Evolutionary conservation across 2,329 filamentous ascomycete genomes (phyloP), one percentile per base, ranked within the genome.

Genomic region (Cercospora zeina): DNA sequence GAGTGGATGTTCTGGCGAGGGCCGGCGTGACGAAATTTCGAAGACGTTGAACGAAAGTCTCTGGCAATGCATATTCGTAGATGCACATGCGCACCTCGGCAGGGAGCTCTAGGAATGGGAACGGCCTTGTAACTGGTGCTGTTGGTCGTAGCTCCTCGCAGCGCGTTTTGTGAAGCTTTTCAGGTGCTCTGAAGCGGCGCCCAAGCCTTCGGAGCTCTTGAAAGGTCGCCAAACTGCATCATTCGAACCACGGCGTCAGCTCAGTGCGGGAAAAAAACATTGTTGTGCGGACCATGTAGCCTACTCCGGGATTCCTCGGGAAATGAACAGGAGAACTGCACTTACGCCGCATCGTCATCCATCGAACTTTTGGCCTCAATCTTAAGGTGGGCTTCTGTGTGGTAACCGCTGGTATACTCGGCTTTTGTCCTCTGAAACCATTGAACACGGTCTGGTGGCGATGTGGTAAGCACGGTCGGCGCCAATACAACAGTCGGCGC

Each of bases 101-200:
- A 1, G 59, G 63, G n/a, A 65, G 63, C 8, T 62, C 50, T 7
- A 60, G 39, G 21, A 65, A 60, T 2, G 30, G 39, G 42, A 63
- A 57, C 0, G 53, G 19, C 6, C 21, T 34, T 31, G 16, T 13
- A 4, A 21, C 8, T 6, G 33, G 16, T 0, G 21, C n/a, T 27
- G 10, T 36, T 9, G 31, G 31, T 34, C 49, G 13, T 14, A 54
- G 24, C 21, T 62, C 54, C 33, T 42, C 34, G 16, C 37, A 53
- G 9, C 53, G 55, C 10, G 57, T 53, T n/a, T n/a, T 19, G 6
- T 37, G 27, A 6, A 36, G 49, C 27, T 31, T 31, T 8, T 30
- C 55, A 9, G 47, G 39, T 13, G 36, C 57, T 14, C 54, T 36
- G 5, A 42, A n/a, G 1, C 49, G 54, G 14, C 45, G 9, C 6